These are phyloP conservation scores for Phanerochaete sordida DNA, from an alignment of 768 basidiomycete genomes.

Conservation along the genomic window DNA sequence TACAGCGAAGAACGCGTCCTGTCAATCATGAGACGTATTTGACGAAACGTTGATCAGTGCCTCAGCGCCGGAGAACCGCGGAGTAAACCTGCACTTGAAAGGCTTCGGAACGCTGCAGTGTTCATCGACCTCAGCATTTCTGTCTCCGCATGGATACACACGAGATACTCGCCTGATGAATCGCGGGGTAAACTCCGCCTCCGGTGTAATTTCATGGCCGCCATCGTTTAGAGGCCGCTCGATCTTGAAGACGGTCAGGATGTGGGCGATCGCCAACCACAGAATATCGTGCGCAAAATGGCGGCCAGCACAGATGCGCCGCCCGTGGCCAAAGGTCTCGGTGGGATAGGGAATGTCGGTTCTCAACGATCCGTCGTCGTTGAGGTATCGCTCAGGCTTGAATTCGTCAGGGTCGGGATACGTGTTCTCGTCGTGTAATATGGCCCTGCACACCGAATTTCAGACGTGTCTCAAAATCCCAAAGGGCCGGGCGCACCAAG, in stretches of 20 bases:
- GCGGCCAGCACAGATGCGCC: constrained; percentile 56
- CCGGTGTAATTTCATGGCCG: not conserved
- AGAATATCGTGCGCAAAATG: constrained; percentile 32
- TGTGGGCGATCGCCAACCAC: not conserved
- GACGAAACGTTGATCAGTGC: too few species aligned
- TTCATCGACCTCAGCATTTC: not conserved
- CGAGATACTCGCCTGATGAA: not conserved
- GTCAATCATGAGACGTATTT: not conserved
- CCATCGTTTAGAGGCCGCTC: not conserved
- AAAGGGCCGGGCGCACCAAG: not conserved
- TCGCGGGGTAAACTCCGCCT: not conserved
- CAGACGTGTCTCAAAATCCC: not conserved
- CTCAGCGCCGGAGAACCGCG: not conserved
- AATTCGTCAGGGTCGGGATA: constrained; percentile 19
- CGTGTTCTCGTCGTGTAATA: constrained; percentile 17
- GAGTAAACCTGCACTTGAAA: not conserved
- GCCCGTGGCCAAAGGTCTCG: constrained; percentile 47
- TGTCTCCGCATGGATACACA: not conserved
- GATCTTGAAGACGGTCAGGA: not conserved
- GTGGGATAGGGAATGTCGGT: constrained; percentile 3
- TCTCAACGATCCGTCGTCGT: constrained; percentile 12
- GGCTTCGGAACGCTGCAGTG: not conserved
- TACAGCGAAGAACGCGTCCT: too few species aligned
- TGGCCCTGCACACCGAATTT: constrained; percentile 12
- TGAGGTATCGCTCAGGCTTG: constrained; percentile 22